Evolutionary conservation across 176 grass and related monocot genomes (phyloP).

Genomic region (Cocos nucifera): DNA sequence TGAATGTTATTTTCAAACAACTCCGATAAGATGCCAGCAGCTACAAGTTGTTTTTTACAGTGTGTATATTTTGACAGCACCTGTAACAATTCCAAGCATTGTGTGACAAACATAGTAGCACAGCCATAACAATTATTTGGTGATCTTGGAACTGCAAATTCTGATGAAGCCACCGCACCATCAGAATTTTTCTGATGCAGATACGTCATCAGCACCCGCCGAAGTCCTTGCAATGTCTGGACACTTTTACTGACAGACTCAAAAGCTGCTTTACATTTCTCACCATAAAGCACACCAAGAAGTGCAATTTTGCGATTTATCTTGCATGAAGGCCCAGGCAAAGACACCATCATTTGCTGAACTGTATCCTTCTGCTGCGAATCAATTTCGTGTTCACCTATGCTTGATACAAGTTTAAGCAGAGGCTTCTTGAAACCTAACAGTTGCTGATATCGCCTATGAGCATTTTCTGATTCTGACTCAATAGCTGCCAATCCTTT

Average conservation of each 20-base stretch:
- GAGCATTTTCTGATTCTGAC: constrained; percentile 93
- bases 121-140: constrained; percentile 90
- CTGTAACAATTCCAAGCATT: constrained; percentile 90
- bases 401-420: constrained; percentile 90
- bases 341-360: constrained; percentile 99
- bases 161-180: constrained; percentile 32
- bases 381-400: constrained; percentile 93
- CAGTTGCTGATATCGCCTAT: constrained; percentile 94
- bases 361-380: constrained; percentile 94
- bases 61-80: constrained; percentile 78
- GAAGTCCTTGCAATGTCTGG: constrained; percentile 88
- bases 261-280: constrained; percentile 99
- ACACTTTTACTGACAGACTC: constrained; percentile 98
- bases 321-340: constrained; percentile 92
- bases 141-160: constrained; percentile 63
- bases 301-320: constrained; percentile 95
- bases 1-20: constrained; percentile 99
- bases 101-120: constrained; percentile 79
- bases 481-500: constrained; percentile 97
- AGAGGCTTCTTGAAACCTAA: constrained; percentile 97
- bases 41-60: constrained; percentile 79
- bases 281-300: constrained; percentile 91
- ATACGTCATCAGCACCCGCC: constrained; percentile 79
- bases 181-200: constrained; percentile 75
- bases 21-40: constrained; percentile 72